A percentile compares a stretch with the other conserved stretches of the same genome.
These are phyloP conservation scores for Tylopilus vinaceipallidus DNA, from an alignment of 768 basidiomycete genomes.

Conservation along the genomic window DNA sequence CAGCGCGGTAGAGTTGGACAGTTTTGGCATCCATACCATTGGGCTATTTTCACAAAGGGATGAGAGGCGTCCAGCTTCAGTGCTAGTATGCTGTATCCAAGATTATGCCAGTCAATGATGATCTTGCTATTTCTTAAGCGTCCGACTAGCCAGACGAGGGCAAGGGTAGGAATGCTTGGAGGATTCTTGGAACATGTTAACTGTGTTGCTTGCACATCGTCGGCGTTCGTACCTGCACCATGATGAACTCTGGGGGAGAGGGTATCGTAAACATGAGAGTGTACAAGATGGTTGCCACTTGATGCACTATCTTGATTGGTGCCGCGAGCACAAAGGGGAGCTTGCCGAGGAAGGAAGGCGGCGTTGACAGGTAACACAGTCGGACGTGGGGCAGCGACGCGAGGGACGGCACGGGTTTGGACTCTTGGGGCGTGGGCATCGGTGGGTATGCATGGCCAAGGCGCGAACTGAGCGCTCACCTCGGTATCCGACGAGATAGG, in stretches of 20 bases:
- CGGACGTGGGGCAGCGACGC: slow-evolving; percentile 62
- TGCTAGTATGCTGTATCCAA: slow-evolving; percentile 90
- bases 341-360: slow-evolving; percentile 48
- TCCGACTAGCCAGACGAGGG: slow-evolving; percentile 75
- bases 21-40: slow-evolving; percentile 49
- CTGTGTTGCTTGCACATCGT: neutral
- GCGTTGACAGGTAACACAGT: slow-evolving; percentile 65
- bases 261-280: slow-evolving; percentile 61
- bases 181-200: slow-evolving; percentile 66
- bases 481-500: slow-evolving; percentile 81
- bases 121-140: slow-evolving; percentile 72
- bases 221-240: slow-evolving; percentile 73
- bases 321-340: slow-evolving; percentile 72
- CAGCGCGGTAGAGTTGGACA: neutral
- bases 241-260: slow-evolving; percentile 75
- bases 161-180: slow-evolving; percentile 91
- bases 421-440: slow-evolving; percentile 46
- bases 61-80: slow-evolving; percentile 72
- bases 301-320: slow-evolving; percentile 76
- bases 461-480: slow-evolving; percentile 47
- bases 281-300: slow-evolving; percentile 60
- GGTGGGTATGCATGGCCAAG: neutral
- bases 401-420: slow-evolving; percentile 73
- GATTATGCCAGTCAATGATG: slow-evolving; percentile 99
- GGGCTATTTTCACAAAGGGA: slow-evolving; percentile 69